phyloP scores from a whole-genome alignment of 2,329 filamentous ascomycete species.

The Myriosclerotinia curreyana region DNA sequence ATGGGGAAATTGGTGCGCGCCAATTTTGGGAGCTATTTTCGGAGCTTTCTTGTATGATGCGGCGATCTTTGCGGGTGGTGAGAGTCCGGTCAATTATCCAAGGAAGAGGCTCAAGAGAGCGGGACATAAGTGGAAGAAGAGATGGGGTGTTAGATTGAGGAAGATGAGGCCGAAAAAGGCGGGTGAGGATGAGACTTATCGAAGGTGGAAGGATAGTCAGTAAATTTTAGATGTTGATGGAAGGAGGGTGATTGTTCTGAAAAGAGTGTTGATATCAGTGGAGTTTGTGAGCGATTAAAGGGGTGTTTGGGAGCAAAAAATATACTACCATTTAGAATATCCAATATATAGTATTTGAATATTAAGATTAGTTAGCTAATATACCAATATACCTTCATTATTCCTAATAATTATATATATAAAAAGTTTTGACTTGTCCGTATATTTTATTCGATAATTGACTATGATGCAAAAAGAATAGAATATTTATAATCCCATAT shows the following conservation, averaged over 20 bases:
- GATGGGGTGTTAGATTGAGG: conserved; percentile 30
- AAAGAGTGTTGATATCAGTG: not conserved
- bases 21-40: conserved; percentile 42
- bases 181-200: conserved; percentile 5
- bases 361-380: too few relatives aligned
- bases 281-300: not conserved
- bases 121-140: conserved; percentile 45
- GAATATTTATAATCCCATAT: too few relatives aligned
- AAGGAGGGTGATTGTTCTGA: not conserved
- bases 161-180: conserved; percentile 15
- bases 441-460: too few relatives aligned
- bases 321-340: too few relatives aligned
- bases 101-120: conserved; percentile 44
- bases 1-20: conserved; percentile 45
- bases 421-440: too few relatives aligned
- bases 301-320: too few relatives aligned
- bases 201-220: conserved; percentile 4
- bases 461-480: too few relatives aligned
- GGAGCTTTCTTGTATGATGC: conserved; percentile 51
- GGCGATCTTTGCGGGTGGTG: conserved; percentile 50
- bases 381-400: too few relatives aligned
- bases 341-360: too few relatives aligned
- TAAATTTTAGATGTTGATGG: conserved; percentile 5
- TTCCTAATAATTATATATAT: too few relatives aligned
- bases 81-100: conserved; percentile 51